Evolutionary conservation across 306 rosid genomes (phyloP).

Genomic region (Clitoria ternatea): DNA sequence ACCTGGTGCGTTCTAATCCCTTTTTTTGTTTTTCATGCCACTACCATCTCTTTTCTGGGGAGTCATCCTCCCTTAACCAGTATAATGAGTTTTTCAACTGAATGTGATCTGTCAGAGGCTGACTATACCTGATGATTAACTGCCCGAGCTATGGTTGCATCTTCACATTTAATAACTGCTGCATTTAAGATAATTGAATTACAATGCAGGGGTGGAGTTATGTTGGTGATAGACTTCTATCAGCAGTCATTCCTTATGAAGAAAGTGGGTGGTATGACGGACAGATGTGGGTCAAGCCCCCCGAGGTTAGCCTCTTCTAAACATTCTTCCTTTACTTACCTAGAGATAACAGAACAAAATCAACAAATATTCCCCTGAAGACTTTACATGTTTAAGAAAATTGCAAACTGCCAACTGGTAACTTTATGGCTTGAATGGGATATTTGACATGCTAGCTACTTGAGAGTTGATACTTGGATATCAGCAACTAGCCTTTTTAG

Average conservation of each 20-base stretch:
- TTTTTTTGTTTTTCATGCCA: constrained; percentile 5
- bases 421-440: no score
- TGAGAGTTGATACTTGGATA: not conserved
- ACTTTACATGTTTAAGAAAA: not conserved
- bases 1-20: constrained; percentile 60
- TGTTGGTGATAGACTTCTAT: constrained; percentile 93
- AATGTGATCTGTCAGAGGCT: not conserved
- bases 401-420: not conserved
- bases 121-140: not conserved
- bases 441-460: not conserved
- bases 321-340: constrained; percentile 11
- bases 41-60: not conserved
- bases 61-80: no score
- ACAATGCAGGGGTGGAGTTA: constrained; percentile 92
- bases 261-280: constrained; percentile 99
- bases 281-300: constrained; percentile 99
- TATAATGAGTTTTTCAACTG: not conserved
- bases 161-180: constrained; percentile 3
- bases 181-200: constrained; percentile 9
- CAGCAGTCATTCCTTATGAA: constrained; percentile 96
- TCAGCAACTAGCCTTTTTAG: constrained; percentile 3
- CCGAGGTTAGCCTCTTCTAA: constrained; percentile 62
- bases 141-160: not conserved
- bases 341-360: constrained; percentile 1
- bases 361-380: not conserved